phyloP scores from a whole-genome alignment of 352 stramenopile genomes.

The Phytophthora pini region DNA sequence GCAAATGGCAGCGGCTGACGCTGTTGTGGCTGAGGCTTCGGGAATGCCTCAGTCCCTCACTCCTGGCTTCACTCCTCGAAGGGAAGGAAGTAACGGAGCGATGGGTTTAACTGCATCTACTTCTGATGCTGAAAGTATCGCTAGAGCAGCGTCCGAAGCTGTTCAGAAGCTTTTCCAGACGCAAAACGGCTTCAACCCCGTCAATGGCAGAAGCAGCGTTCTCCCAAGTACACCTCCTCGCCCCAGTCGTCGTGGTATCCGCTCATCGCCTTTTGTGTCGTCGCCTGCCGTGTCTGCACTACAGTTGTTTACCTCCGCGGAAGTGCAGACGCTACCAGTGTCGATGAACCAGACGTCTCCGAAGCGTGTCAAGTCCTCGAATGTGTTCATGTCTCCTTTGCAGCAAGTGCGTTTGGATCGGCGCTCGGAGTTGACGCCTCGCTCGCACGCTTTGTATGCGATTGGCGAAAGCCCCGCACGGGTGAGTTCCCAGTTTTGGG shows the following conservation, averaged over 20 bases:
- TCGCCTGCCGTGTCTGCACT: slow-evolving; percentile 50
- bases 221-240: slow-evolving; percentile 62
- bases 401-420: slow-evolving; percentile 80
- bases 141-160: slow-evolving; percentile 68
- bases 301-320: slow-evolving; percentile 70
- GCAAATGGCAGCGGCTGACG: slow-evolving; percentile 79
- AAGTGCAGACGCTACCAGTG: slow-evolving; percentile 82
- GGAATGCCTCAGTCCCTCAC: slow-evolving; percentile 24
- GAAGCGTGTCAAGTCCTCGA: slow-evolving; percentile 79
- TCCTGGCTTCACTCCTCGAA: slow-evolving; percentile 53
- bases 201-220: slow-evolving; percentile 30
- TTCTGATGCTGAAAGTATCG: slow-evolving; percentile 84
- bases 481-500: slow-evolving; percentile 45
- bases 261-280: slow-evolving; percentile 52
- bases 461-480: slow-evolving; percentile 87
- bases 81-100: slow-evolving; percentile 37
- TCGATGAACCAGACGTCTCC: slow-evolving; percentile 81
- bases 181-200: not conserved
- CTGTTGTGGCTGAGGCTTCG: slow-evolving; percentile 53
- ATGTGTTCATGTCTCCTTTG: slow-evolving; percentile 88
- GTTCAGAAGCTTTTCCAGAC: slow-evolving; percentile 58
- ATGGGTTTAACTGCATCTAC: slow-evolving; percentile 56
- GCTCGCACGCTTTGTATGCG: slow-evolving; percentile 84
- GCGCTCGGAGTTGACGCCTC: slow-evolving; percentile 72
- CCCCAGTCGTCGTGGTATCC: slow-evolving; percentile 19